Evolutionary conservation across 2,329 filamentous ascomycete genomes (phyloP).

Genomic region (Neopestalotiopsis rosae): DNA sequence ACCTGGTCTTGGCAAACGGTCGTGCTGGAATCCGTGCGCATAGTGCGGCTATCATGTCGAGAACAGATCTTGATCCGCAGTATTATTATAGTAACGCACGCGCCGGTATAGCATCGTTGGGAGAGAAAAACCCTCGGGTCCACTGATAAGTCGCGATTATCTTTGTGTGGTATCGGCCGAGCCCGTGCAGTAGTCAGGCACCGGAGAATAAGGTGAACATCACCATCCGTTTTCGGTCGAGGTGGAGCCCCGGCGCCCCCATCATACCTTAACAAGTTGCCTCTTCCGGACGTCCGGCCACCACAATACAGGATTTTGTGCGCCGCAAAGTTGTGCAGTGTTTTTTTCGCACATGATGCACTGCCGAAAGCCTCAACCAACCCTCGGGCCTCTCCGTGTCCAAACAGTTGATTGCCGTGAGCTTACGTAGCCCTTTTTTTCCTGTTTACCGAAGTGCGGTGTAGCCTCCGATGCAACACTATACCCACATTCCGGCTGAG

Average conservation of each 20-base stretch:
- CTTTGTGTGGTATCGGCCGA: neutral
- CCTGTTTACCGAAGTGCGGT: conserved; percentile 11
- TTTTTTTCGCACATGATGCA: conserved; percentile 11
- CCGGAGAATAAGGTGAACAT: neutral
- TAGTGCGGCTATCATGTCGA: conserved; percentile 1
- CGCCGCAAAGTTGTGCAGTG: neutral
- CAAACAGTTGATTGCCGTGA: conserved; percentile 8
- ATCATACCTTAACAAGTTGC: conserved; percentile 9
- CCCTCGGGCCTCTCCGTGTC: neutral
- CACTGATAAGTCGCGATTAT: conserved; percentile 3
- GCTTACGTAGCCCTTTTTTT: conserved; percentile 8
- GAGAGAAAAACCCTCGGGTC: neutral
- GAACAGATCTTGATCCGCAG: conserved; percentile 4
- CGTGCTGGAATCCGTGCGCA: neutral
- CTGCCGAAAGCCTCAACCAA: neutral
- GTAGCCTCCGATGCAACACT: conserved; percentile 13
- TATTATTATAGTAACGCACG: neutral
- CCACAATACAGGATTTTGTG: neutral
- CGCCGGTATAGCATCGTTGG: neutral
- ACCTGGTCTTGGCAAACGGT: neutral
- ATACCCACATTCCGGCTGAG: conserved; percentile 13
- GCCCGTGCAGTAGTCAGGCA: conserved; percentile 3
- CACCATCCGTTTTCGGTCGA: conserved; percentile 10
- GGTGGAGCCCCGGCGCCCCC: conserved; percentile 8
- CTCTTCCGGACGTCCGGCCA: conserved; percentile 8